Percentiles rank a stretch among this genome's conserved stretches.
These are phyloP conservation scores for Backusella circina DNA, from an alignment of 192 early-diverging fungal genomes.

Conservation along the genomic window DNA sequence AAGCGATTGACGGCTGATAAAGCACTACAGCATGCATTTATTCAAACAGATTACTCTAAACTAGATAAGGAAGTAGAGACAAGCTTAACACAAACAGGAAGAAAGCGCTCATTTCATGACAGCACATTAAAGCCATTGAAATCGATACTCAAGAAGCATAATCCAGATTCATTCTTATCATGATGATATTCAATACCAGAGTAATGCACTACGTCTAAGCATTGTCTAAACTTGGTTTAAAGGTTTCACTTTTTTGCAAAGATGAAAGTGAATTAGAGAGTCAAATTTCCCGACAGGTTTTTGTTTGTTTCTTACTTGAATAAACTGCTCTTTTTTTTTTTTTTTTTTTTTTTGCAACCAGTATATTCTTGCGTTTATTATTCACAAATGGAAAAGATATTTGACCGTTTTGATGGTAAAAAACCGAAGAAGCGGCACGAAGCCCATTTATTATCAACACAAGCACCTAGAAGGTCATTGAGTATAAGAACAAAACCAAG, in stretches of 20 bases:
- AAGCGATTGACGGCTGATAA: slow-evolving; percentile 77
- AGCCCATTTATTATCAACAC: background rate
- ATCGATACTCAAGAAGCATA: background rate
- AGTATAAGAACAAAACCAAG: background rate
- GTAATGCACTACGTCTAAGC: background rate
- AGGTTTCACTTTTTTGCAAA: background rate
- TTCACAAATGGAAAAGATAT: slow-evolving; percentile 2
- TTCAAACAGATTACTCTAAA: slow-evolving; percentile 42
- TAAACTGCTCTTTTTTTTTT: background rate
- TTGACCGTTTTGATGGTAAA: background rate
- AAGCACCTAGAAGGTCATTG: background rate
- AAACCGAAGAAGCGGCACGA: background rate
- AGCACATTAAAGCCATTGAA: background rate
- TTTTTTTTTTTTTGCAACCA: background rate
- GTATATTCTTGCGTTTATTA: background rate
- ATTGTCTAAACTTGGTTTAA: background rate
- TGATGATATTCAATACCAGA: background rate
- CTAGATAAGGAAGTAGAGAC: background rate
- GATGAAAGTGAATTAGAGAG: background rate
- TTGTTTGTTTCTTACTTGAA: background rate
- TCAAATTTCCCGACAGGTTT: background rate
- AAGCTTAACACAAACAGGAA: background rate
- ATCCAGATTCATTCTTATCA: background rate
- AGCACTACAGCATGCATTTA: slow-evolving; percentile 77
- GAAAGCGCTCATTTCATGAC: background rate